Percentiles rank a stretch among this genome's conserved stretches.
These are phyloP conservation scores for Penicillium janthinellum DNA, from an alignment of 2,329 filamentous ascomycete species.

Conservation along the genomic window DNA sequence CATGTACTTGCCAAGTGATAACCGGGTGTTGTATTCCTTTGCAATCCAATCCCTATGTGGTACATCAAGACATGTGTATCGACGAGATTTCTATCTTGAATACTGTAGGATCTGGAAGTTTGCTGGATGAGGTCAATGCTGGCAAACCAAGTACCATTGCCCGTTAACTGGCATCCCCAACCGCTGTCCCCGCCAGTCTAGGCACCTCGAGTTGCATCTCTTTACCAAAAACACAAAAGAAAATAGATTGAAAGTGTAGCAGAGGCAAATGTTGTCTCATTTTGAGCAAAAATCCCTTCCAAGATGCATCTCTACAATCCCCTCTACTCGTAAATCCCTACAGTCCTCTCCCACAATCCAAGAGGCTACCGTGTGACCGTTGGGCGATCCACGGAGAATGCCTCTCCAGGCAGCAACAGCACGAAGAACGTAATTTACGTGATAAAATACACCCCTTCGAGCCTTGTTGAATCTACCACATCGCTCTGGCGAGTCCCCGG, in stretches of 20 bases:
- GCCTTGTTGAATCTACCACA: neutral
- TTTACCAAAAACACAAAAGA: no score
- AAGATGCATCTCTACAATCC: neutral
- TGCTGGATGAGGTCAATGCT: neutral
- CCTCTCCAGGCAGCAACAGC: neutral
- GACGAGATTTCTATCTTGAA: neutral
- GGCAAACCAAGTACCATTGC: neutral
- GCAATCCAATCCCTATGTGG: neutral
- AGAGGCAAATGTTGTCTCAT: neutral
- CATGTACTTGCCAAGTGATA: no score
- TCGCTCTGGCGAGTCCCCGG: neutral
- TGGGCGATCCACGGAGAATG: neutral
- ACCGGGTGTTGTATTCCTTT: neutral
- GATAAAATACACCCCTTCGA: neutral
- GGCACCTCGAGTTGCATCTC: no score
- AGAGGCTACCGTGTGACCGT: constrained; percentile 7
- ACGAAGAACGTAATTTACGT: neutral
- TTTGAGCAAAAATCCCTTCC: neutral
- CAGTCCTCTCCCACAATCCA: neutral
- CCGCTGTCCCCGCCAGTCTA: no score
- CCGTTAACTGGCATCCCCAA: no score
- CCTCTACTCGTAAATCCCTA: neutral
- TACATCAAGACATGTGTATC: no score
- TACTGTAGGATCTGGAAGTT: neutral
- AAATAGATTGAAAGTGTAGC: no score